A percentile compares a stretch with the other conserved stretches of the same genome.
phyloP scores from a whole-genome alignment of 192 early-diverging fungal genomes.

The Piromyces sp. region DNA sequence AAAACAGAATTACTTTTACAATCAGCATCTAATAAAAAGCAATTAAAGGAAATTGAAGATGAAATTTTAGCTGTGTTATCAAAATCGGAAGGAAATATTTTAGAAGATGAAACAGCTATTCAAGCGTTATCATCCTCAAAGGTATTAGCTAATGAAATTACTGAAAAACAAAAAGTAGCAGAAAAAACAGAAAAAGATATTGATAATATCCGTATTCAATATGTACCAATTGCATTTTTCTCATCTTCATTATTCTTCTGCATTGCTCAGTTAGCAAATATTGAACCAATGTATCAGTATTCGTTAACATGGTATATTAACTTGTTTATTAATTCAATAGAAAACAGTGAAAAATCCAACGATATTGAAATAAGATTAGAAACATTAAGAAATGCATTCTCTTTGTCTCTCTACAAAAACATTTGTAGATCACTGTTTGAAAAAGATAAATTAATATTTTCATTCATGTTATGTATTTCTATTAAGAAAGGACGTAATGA shows the following conservation, averaged over 20 bases:
- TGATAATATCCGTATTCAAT: constrained; percentile 40
- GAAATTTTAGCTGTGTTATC: constrained; percentile 43
- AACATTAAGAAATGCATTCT: constrained; percentile 31
- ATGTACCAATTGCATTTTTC: constrained; percentile 33
- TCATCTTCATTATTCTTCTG: constrained; percentile 38
- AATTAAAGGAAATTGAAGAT: constrained; percentile 39
- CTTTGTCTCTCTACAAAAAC: constrained; percentile 32
- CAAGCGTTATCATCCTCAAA: constrained; percentile 43
- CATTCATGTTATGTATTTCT: not conserved
- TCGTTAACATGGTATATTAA: constrained; percentile 44
- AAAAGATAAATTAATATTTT: constrained; percentile 15
- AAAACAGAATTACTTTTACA: constrained; percentile 36
- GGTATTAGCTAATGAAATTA: constrained; percentile 35
- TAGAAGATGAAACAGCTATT: constrained; percentile 46
- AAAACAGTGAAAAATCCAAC: constrained; percentile 16
- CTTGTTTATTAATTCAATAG: constrained; percentile 19
- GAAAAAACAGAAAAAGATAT: constrained; percentile 42
- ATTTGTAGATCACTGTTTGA: constrained; percentile 43
- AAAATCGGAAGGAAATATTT: constrained; percentile 35
- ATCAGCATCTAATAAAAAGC: constrained; percentile 42
- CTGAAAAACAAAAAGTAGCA: constrained; percentile 34
- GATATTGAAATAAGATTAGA: not conserved
- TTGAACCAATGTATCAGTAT: constrained; percentile 49
- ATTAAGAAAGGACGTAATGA: not conserved
- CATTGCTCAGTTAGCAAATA: constrained; percentile 40